phyloP scores from a whole-genome alignment of 768 basidiomycete genomes.

The Agaricus subrufescens region DNA sequence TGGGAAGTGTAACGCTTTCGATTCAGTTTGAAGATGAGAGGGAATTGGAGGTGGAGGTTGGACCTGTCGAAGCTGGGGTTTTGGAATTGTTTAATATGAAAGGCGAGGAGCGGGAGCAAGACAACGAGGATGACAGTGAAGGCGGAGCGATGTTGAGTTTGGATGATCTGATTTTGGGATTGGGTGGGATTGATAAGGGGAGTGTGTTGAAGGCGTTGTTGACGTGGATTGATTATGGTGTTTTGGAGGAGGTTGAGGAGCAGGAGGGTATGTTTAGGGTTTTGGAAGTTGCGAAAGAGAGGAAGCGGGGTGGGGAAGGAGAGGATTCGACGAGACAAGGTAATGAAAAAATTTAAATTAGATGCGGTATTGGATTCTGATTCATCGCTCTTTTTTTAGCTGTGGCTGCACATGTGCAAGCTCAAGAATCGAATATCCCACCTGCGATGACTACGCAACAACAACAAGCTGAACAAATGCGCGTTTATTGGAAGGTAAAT shows the following conservation, averaged over 20 bases:
- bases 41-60: constrained; percentile 66
- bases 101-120: constrained; percentile 27
- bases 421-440: constrained; percentile 26
- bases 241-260: constrained; percentile 65
- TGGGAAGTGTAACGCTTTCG: constrained; percentile 80
- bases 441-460: constrained; percentile 58
- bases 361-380: not conserved
- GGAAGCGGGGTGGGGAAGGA: constrained; percentile 11
- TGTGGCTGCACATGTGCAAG: constrained; percentile 2
- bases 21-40: constrained; percentile 76
- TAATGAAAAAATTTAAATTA: not conserved
- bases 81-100: constrained; percentile 81
- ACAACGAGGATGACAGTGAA: too few relatives aligned
- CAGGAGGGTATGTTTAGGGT: constrained; percentile 58
- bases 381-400: constrained; percentile 14
- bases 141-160: constrained; percentile 36
- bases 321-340: not conserved
- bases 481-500: constrained; percentile 76
- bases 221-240: constrained; percentile 82
- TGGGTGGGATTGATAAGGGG: constrained; percentile 62
- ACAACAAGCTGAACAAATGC: constrained; percentile 82
- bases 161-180: constrained; percentile 57
- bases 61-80: constrained; percentile 87
- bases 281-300: constrained; percentile 57
- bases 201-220: constrained; percentile 68